Evolutionary conservation across 768 basidiomycete genomes (phyloP), one percentile per base, ranked within the genome.

Genomic region (Lyophyllum semitale): DNA sequence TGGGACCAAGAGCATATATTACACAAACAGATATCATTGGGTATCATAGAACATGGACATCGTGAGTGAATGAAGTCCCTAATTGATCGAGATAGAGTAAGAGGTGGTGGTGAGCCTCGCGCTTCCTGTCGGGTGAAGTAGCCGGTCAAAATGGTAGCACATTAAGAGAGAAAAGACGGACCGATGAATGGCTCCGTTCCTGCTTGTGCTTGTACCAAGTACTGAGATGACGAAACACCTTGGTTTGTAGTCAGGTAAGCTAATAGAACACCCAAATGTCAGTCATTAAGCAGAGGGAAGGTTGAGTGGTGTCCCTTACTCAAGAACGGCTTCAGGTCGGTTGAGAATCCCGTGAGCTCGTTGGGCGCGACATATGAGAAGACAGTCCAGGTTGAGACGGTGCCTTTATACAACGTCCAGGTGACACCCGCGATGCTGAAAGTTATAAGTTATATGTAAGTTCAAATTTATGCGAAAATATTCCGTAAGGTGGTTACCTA

Each of bases 121-220:
- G 23, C 47, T 48, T 26, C 33, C 47, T 48, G n/a, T 47, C 20
- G 23, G 7, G 20, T 2, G 25, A 20, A 8, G 6, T 11, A 13
- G 47, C 29, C 23, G 23, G 17, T 32, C 20, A 23, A 25, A 4
- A 7, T 15, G 17, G 1, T 48, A 12, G 25, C 15, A 8, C 4
- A 8, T 35, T 18, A 15, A 30, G 11, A 22, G 37, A 57, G 22
- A 40, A 18, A 15, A 22, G 30, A 32, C 46, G n/a, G 22, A 71
- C 71, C 69, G 46, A 67, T 54, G 53, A 72, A 72, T 20, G 69
- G 68, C 48, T 72, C 71, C 2, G 71, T 71, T 33, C 71, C 71
- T 22, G 67, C 63, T 51, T 72, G 71, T 4, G 69, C 68, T 55
- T 72, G 71, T 8, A 72, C 71, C 18, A 72, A 55, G 59, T 64